Conservation (phyloP, 345 rosid genomes). For the Hypericum androsaemum region DNA sequence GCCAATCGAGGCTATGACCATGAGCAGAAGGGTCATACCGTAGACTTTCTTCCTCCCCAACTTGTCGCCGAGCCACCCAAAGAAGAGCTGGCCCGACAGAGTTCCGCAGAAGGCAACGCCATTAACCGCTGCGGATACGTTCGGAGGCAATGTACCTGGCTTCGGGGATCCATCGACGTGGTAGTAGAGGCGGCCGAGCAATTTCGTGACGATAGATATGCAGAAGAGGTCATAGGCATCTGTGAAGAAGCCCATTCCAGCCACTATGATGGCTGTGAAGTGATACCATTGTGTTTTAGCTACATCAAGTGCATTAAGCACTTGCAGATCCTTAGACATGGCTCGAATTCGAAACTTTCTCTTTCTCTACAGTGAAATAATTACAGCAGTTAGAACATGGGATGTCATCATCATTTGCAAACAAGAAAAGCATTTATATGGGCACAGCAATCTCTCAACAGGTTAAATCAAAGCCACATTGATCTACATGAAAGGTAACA, state of each 20-base stretch:
- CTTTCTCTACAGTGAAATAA: too few species aligned
- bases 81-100: constrained; percentile 6
- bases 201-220: constrained; percentile 7
- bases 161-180: background rate
- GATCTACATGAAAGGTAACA: too few species aligned
- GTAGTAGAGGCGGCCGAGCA: constrained; percentile 8
- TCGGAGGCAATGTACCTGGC: constrained; percentile 7
- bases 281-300: constrained; percentile 10
- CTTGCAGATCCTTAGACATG: background rate
- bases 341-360: too few species aligned
- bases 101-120: constrained; percentile 11
- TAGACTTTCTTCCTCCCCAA: constrained; percentile 4
- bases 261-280: constrained; percentile 8
- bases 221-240: constrained; percentile 9
- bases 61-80: constrained; percentile 6
- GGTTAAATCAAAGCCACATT: too few species aligned
- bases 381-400: too few species aligned
- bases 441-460: too few species aligned
- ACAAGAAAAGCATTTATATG: too few species aligned
- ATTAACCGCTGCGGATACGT: constrained; percentile 4
- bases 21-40: background rate
- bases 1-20: background rate
- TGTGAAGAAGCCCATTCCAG: constrained; percentile 9
- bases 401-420: too few species aligned
- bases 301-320: constrained; percentile 6